These are phyloP conservation scores for Penicillium paradoxum DNA, from an alignment of 495 filamentous ascomycete species.

Conservation along the genomic window DNA sequence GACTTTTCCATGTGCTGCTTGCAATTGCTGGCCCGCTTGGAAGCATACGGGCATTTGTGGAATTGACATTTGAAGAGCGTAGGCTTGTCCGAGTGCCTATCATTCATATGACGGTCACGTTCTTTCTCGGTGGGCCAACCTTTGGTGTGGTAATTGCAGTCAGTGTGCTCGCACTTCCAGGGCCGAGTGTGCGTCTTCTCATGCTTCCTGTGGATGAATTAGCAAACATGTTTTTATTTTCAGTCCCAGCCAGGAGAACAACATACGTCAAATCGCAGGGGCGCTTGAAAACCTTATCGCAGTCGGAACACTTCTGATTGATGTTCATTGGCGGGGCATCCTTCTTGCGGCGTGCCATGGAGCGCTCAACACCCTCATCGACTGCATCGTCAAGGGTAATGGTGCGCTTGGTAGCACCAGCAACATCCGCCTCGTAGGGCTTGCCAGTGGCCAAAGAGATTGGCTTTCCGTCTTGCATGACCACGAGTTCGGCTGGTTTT, in stretches of 20 bases:
- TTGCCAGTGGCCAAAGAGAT: conserved; percentile 68
- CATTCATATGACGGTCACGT: conserved; percentile 88
- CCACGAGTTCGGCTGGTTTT: conserved; percentile 70
- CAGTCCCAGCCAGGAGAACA: neutral
- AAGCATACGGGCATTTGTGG: conserved; percentile 82
- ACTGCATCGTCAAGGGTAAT: conserved; percentile 47
- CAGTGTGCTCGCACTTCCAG: conserved; percentile 77
- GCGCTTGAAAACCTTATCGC: conserved; percentile 87
- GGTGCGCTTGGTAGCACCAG: conserved; percentile 54
- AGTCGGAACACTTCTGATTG: conserved; percentile 69
- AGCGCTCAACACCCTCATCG: conserved; percentile 73
- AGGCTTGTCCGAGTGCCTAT: conserved; percentile 82
- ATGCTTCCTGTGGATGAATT: conserved; percentile 58
- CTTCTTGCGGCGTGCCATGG: conserved; percentile 88
- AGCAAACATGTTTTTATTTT: conserved; percentile 13
- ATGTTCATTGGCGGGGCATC: conserved; percentile 66
- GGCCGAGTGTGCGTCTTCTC: conserved; percentile 95
- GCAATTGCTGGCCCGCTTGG: conserved; percentile 95
- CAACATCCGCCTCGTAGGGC: conserved; percentile 35
- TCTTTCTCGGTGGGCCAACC: conserved; percentile 99
- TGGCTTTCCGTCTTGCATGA: conserved; percentile 68
- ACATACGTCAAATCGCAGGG: conserved; percentile 74
- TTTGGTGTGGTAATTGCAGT: conserved; percentile 79
- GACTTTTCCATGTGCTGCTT: conserved; percentile 99
- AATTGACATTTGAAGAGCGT: conserved; percentile 77